A percentile compares a stretch with the other conserved stretches of the same genome.
Conservation (phyloP, 345 rosid genomes). For the Syzygium oleosum region DNA sequence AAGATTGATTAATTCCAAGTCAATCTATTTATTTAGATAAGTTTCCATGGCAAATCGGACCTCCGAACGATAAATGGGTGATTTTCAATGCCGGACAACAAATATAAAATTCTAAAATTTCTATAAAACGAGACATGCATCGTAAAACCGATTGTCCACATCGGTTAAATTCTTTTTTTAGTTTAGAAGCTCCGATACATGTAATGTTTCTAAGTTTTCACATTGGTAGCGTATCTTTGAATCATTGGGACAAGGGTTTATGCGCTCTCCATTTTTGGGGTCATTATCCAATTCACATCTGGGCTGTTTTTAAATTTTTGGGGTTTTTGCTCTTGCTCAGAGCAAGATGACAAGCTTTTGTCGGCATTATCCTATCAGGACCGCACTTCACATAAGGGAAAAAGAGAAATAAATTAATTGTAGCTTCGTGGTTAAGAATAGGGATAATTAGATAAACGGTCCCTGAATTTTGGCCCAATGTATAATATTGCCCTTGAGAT, state of each 20-base stretch:
- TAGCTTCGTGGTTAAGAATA: not conserved
- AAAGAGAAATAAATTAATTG: not conserved
- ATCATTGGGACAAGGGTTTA: not conserved
- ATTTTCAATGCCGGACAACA: not conserved
- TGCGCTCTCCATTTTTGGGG: not conserved
- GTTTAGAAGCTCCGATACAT: not conserved
- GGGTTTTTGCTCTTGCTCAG: not conserved
- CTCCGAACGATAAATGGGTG: not conserved
- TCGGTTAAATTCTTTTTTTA: not conserved
- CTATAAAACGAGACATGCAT: not conserved
- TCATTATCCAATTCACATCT: not conserved
- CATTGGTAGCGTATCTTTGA: not conserved
- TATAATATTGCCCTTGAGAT: too few relatives aligned
- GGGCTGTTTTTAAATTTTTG: not conserved
- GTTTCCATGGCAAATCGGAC: not conserved
- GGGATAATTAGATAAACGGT: too few relatives aligned
- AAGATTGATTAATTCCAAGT: not conserved
- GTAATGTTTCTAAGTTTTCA: not conserved
- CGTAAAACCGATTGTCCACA: fast-evolving
- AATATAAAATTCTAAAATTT: not conserved
- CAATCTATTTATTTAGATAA: not conserved
- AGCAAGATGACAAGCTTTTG: not conserved
- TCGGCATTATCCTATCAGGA: not conserved
- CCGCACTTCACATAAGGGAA: not conserved
- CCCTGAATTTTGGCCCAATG: too few relatives aligned